Base-by-base conservation (phyloP, 257 asterid species). In the Cynanchum wilfordii region DNA sequence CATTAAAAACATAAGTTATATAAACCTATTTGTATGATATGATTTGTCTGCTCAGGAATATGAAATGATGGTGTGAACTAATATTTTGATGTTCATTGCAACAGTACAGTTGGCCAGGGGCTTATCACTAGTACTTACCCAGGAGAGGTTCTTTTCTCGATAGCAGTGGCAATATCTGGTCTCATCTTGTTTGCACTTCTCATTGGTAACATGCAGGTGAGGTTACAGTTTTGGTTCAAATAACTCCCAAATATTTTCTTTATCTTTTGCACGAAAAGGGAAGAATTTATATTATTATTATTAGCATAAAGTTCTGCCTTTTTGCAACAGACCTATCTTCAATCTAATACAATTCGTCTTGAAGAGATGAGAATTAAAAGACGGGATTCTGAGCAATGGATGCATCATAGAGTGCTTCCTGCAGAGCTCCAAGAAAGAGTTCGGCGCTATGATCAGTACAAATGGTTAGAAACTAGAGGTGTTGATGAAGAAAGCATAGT, bases 121-220 rank as follows among this genome's bases (percentile, higher is more conserved):
- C 99, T 91, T 50, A 54, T 77, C 64, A 91, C 99, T 60, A 91
- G 98, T 78, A 91, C 97, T 30, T 91, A 91, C 78, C 93, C 97
- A 3, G 89, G 88, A 69, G 98, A 93, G 75, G 93, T 89, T 76
- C 74, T 93, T 66, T 93, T 91, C 75, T 93, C 96, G 7, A 93
- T 93, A 70, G 84, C 93, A 75, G 81, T 89, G 5, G 87, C 90
- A 71, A 91, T 93, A 82, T 80, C 84, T 11, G 97, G 97, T 66
- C 97, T 93, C 79, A 87, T 93, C 75, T 86, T 94, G 69, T 94
- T 94, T 77, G 97, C 97, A 65, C 98, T 91, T 73, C 97, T 94
- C 85, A 94, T 88, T 73, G 99, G 99, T 75, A 94, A 91, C 84
- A 93, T 93, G 98, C 98, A 93, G 97, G 98, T 89, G 51, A 45